phyloP scores from a whole-genome alignment of 1,284 basidiomycete species.

The Leucoagaricus sp. region DNA sequence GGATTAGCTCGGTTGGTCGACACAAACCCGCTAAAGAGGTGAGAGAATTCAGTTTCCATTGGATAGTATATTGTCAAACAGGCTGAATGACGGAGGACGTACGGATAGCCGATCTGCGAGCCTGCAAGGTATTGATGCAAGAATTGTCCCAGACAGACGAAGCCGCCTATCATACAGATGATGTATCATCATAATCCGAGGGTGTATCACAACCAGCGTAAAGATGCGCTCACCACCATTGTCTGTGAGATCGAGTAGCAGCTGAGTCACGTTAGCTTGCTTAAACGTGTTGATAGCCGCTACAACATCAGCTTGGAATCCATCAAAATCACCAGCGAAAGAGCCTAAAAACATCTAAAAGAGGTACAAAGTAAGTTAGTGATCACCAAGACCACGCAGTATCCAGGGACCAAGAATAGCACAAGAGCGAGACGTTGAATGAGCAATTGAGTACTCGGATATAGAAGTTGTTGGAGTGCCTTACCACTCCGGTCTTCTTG shows the following conservation, averaged over 20 bases:
- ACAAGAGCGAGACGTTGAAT: neutral
- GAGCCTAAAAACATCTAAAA: conserved; percentile 57
- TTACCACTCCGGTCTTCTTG: conserved; percentile 60
- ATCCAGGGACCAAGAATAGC: neutral
- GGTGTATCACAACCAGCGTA: neutral
- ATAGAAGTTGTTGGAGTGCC: conserved; percentile 21
- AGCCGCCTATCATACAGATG: conserved; percentile 44
- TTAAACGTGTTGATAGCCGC: conserved; percentile 50
- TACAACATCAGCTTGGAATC: conserved; percentile 56
- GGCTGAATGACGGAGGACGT: neutral
- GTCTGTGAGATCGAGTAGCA: conserved; percentile 62
- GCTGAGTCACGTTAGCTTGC: conserved; percentile 45
- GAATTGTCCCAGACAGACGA: conserved; percentile 61
- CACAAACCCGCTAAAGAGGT: conserved; percentile 49
- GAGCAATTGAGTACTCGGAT: conserved; percentile 5
- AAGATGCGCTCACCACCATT: conserved; percentile 50
- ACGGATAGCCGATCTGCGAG: conserved; percentile 52
- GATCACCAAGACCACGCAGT: neutral
- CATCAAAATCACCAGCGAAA: conserved; percentile 50
- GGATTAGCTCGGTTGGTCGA: conserved; percentile 53
- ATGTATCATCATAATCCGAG: neutral
- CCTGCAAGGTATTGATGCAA: conserved; percentile 59
- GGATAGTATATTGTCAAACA: neutral
- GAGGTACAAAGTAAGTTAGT: conserved; percentile 27
- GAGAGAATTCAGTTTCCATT: neutral